Evolutionary conservation across 805 yeast species (phyloP).

Genomic region (Ogataea ramenticola): DNA sequence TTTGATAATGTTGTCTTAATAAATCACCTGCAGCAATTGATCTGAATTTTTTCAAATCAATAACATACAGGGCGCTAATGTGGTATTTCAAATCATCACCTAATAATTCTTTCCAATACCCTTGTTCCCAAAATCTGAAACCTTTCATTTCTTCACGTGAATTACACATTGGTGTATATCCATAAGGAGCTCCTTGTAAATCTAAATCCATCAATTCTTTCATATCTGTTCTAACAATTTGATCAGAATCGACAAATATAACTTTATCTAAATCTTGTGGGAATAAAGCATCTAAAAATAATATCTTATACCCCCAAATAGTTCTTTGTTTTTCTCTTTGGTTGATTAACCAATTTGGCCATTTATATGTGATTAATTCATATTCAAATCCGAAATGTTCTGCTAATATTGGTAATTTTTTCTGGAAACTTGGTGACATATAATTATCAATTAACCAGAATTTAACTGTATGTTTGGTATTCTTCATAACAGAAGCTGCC

Average conservation of each 20-base stretch:
- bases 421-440: conserved; percentile 62
- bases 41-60: conserved; percentile 67
- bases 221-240: conserved; percentile 70
- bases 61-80: conserved; percentile 77
- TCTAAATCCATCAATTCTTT: conserved; percentile 61
- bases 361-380: conserved; percentile 75
- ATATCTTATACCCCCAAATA: conserved; percentile 82
- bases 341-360: conserved; percentile 86
- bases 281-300: conserved; percentile 80
- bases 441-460: conserved; percentile 86
- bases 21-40: conserved; percentile 67
- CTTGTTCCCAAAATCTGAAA: conserved; percentile 85
- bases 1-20: conserved; percentile 79
- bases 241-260: conserved; percentile 83
- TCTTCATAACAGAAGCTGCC: conserved; percentile 68
- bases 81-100: conserved; percentile 59
- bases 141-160: conserved; percentile 77
- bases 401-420: conserved; percentile 54
- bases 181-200: conserved; percentile 77
- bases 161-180: conserved; percentile 82
- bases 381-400: conserved; percentile 54
- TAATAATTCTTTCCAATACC: conserved; percentile 74
- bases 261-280: conserved; percentile 72
- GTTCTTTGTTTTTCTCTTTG: conserved; percentile 76
- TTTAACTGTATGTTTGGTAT: conserved; percentile 58